These are phyloP conservation scores for Fennellomyces sp. DNA, from an alignment of 371 early-diverging fungal genomes.

Conservation along the genomic window DNA sequence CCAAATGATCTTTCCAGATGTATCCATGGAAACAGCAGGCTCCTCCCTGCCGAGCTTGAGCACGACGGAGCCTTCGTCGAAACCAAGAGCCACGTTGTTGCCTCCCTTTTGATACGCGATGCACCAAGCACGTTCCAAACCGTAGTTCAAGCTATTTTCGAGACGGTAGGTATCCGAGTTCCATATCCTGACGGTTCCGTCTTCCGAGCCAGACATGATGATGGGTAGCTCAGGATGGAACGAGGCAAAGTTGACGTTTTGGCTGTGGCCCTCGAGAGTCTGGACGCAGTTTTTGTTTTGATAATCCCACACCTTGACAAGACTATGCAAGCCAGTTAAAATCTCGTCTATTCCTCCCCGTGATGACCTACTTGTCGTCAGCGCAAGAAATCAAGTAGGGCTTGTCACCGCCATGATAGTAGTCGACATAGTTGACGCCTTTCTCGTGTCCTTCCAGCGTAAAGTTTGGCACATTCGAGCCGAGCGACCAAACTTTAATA, in stretches of 20 bases:
- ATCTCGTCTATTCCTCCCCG: too few species aligned
- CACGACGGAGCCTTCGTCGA: constrained; percentile 94
- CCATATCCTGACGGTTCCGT: constrained; percentile 97
- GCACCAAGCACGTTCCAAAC: constrained; percentile 96
- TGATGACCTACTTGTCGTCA: constrained; percentile 76
- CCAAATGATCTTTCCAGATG: constrained; percentile 97
- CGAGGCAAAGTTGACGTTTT: constrained; percentile 93
- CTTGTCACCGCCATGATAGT: constrained; percentile 93
- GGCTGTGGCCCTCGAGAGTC: constrained; percentile 96
- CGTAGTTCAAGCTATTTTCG: constrained; percentile 95
- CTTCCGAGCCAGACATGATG: constrained; percentile 96
- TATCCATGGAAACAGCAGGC: constrained; percentile 97
- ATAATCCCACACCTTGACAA: constrained; percentile 99
- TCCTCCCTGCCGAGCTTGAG: constrained; percentile 95
- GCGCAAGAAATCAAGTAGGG: constrained; percentile 93
- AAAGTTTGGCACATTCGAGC: constrained; percentile 84
- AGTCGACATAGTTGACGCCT: constrained; percentile 94
- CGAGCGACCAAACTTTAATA: constrained; percentile 91
- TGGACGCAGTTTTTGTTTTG: constrained; percentile 98
- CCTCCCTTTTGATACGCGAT: constrained; percentile 84
- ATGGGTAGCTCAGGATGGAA: constrained; percentile 99
- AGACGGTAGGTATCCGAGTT: constrained; percentile 96
- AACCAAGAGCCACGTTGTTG: constrained; percentile 93
- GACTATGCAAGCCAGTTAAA: constrained; percentile 9
- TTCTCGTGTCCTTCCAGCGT: constrained; percentile 94